phyloP scores from a whole-genome alignment of 306 rosid species.

The Rosa chinensis region DNA sequence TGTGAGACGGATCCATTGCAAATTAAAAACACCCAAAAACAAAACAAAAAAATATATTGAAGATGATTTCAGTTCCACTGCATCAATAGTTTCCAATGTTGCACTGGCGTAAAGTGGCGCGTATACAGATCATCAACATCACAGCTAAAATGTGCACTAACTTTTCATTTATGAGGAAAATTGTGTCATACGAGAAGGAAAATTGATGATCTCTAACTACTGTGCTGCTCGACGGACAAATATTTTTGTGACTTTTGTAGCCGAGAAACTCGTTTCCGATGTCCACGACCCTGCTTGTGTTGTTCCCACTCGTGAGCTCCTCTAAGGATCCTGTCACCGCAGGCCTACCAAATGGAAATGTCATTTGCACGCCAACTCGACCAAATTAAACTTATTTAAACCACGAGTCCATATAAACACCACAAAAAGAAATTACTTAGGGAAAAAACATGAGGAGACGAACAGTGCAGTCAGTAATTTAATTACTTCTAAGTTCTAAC shows the following conservation, averaged over 20 bases:
- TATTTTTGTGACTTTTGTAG: conserved; percentile 46
- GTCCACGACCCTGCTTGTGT: conserved; percentile 72
- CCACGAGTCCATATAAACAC: background rate
- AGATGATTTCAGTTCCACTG: background rate
- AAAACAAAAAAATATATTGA: background rate
- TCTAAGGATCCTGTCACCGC: conserved; percentile 74
- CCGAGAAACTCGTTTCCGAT: conserved; percentile 67
- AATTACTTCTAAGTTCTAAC: conserved; percentile 31
- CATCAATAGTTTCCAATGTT: background rate
- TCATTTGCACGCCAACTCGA: background rate
- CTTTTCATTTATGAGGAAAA: background rate
- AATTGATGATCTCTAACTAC: conserved; percentile 5
- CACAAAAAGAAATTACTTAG: background rate
- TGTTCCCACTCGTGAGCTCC: conserved; percentile 95
- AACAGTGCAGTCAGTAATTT: background rate
- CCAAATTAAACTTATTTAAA: background rate
- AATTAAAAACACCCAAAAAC: too few relatives aligned
- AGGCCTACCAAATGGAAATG: conserved; percentile 57
- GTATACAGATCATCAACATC: background rate
- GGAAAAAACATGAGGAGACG: background rate
- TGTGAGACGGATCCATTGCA: background rate
- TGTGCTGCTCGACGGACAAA: conserved; percentile 24
- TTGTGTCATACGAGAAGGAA: background rate
- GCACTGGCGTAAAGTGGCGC: background rate
- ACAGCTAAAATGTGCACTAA: background rate